Conservation (phyloP, 768 basidiomycete genomes). For the Arthromyces matolae region DNA sequence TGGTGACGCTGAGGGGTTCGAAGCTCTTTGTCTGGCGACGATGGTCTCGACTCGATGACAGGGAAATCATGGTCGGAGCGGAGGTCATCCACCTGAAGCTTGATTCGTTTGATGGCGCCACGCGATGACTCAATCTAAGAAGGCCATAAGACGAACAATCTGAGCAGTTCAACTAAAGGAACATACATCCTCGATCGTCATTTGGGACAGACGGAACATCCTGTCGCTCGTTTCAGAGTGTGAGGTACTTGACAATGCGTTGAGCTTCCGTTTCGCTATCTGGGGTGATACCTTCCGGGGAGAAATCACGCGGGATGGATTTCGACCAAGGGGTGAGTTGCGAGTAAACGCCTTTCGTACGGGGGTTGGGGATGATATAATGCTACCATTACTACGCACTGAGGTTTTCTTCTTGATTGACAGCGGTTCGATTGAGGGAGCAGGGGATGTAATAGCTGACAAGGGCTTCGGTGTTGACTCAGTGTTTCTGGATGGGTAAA, state of each 20-base stretch:
- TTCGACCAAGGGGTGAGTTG: conserved; percentile 51
- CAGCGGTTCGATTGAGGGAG: conserved; percentile 63
- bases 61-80: conserved; percentile 20
- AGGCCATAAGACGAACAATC: neutral
- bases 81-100: conserved; percentile 57
- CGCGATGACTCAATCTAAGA: conserved; percentile 67
- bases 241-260: conserved; percentile 22
- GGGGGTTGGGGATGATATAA: conserved; percentile 35
- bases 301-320: conserved; percentile 40
- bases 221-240: conserved; percentile 29
- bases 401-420: conserved; percentile 85
- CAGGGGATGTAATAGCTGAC: conserved; percentile 27
- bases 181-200: conserved; percentile 67
- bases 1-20: conserved; percentile 44
- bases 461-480: conserved; percentile 52
- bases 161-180: neutral
- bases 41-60: conserved; percentile 36
- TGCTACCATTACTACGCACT: conserved; percentile 40
- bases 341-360: conserved; percentile 41
- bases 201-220: conserved; percentile 45
- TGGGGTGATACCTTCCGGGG: conserved; percentile 57
- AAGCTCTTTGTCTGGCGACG: conserved; percentile 56
- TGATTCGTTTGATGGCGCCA: conserved; percentile 71
- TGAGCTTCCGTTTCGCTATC: conserved; percentile 36
- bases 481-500: conserved; percentile 48